Conservation (phyloP, 257 asterid species). For the Asclepias syriaca region DNA sequence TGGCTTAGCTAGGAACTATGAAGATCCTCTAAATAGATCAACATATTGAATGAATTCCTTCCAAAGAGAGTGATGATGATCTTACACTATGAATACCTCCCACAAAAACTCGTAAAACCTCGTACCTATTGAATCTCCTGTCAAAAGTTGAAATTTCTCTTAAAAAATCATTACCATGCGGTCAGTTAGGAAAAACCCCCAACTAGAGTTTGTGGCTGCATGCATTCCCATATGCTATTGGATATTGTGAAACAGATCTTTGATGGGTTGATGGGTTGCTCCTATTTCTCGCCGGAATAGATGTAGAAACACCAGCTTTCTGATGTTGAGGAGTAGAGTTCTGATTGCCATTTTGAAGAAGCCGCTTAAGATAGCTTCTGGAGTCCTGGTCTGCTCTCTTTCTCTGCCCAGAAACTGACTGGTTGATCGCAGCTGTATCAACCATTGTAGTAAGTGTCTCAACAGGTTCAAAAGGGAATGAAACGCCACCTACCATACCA, state of each 20-base stretch:
- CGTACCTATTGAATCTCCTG: neutral
- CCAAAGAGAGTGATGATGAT: neutral
- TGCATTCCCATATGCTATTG: conserved; percentile 5
- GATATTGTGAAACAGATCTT: conserved; percentile 2
- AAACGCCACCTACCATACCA: conserved; percentile 62
- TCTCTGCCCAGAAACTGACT: conserved; percentile 15
- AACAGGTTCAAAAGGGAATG: conserved; percentile 32
- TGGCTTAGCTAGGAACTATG: too few relatives aligned
- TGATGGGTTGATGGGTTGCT: conserved; percentile 12
- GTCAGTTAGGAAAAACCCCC: conserved; percentile 21
- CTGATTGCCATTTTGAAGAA: conserved; percentile 11
- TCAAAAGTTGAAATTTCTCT: neutral
- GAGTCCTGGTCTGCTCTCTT: conserved; percentile 17
- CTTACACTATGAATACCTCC: neutral
- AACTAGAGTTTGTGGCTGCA: conserved; percentile 7
- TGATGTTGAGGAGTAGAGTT: conserved; percentile 18
- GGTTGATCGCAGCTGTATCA: conserved; percentile 38
- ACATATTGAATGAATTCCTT: neutral
- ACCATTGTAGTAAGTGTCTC: conserved; percentile 38
- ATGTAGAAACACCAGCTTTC: conserved; percentile 2
- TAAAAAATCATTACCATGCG: conserved; percentile 21
- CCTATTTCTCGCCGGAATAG: conserved; percentile 1
- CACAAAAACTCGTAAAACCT: neutral
- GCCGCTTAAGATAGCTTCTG: conserved; percentile 29
- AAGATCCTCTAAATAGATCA: neutral